Conservation (phyloP, 371 early-diverging fungal species). For the Actinomortierella ambigua region DNA sequence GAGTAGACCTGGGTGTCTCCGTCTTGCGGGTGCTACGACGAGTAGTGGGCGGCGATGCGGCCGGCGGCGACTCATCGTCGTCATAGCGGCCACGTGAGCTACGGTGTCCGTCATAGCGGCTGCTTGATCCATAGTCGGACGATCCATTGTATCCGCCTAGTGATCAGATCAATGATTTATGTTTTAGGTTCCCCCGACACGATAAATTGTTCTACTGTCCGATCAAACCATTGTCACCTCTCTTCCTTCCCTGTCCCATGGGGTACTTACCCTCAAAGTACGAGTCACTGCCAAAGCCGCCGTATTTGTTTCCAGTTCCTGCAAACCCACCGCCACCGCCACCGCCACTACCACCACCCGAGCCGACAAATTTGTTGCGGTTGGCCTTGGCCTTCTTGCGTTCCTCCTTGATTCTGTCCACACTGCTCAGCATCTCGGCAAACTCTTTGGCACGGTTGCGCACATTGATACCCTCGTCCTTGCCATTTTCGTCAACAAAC, state of each 20-base stretch:
- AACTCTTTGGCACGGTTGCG: slow-evolving; percentile 92
- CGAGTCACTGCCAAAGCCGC: slow-evolving; percentile 50
- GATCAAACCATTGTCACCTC: too few species aligned
- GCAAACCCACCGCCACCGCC: slow-evolving; percentile 46
- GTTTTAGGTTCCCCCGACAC: background rate
- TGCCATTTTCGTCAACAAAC: slow-evolving; percentile 89
- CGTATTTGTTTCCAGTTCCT: slow-evolving; percentile 38
- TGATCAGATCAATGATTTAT: background rate
- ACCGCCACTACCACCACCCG: slow-evolving; percentile 49
- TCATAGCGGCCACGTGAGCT: slow-evolving; percentile 42
- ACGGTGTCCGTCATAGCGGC: slow-evolving; percentile 21
- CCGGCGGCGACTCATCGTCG: slow-evolving; percentile 32
- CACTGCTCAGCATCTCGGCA: slow-evolving; percentile 77
- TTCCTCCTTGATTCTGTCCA: slow-evolving; percentile 79
- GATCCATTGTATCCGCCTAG: slow-evolving; percentile 8
- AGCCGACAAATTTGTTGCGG: slow-evolving; percentile 85
- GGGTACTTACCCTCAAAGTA: slow-evolving; percentile 32
- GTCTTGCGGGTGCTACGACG: slow-evolving; percentile 25
- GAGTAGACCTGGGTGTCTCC: slow-evolving; percentile 20
- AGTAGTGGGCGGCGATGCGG: slow-evolving; percentile 33
- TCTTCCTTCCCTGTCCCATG: background rate
- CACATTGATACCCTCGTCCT: slow-evolving; percentile 97
- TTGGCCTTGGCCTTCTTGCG: slow-evolving; percentile 89
- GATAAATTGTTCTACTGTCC: background rate
- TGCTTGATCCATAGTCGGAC: slow-evolving; percentile 8